Evolutionary conservation across 2,329 filamentous ascomycete species (phyloP).

Genomic region (Trichophaea hybrida): DNA sequence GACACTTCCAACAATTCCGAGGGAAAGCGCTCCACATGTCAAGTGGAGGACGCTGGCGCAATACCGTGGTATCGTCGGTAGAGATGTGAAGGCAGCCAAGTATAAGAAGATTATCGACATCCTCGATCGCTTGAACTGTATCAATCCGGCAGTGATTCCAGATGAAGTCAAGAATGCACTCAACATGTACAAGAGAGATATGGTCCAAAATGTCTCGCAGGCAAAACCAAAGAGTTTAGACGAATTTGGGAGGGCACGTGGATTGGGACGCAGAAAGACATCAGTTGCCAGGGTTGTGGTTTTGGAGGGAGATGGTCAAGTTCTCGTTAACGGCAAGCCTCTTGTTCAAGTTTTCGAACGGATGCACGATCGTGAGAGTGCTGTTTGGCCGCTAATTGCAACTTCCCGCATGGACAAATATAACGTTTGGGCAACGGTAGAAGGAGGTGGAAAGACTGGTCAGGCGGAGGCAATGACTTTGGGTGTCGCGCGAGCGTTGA

Average conservation of each 20-base stretch:
- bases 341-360: constrained; percentile 69
- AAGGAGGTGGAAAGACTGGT: constrained; percentile 80
- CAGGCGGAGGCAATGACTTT: constrained; percentile 91
- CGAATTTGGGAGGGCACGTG: constrained; percentile 60
- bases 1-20: constrained; percentile 53
- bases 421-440: constrained; percentile 78
- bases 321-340: constrained; percentile 79
- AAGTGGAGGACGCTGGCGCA: constrained; percentile 69
- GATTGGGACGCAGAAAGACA: constrained; percentile 73
- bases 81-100: constrained; percentile 59
- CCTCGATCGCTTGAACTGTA: constrained; percentile 67
- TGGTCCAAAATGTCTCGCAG: constrained; percentile 54
- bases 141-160: constrained; percentile 65
- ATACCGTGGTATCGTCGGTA: constrained; percentile 57
- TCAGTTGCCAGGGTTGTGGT: constrained; percentile 73
- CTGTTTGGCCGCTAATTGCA: constrained; percentile 74
- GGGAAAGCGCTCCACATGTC: constrained; percentile 53
- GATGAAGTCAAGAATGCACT: constrained; percentile 51
- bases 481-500: constrained; percentile 71
- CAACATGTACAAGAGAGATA: constrained; percentile 55
- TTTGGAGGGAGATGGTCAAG: constrained; percentile 83
- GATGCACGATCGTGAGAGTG: constrained; percentile 86
- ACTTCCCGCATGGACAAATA: constrained; percentile 85
- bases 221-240: constrained; percentile 53
- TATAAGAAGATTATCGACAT: constrained; percentile 64